A percentile compares a stretch with the other conserved stretches of the same genome.
Evolutionary conservation across 148 eudicot genomes (phyloP).

Genomic region (Rhododendron griersonianum): DNA sequence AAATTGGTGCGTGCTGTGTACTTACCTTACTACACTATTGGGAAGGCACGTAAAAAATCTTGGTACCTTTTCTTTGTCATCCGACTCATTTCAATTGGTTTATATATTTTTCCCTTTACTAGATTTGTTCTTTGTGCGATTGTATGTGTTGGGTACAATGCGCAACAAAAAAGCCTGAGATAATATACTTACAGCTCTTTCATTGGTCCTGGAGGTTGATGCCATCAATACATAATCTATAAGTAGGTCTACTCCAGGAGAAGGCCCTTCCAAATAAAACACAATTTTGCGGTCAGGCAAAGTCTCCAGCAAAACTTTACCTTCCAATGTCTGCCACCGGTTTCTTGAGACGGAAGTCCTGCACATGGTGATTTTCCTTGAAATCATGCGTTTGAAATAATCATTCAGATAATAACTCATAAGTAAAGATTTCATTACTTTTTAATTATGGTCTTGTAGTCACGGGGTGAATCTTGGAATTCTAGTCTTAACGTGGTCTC

Average conservation of each 20-base stretch:
- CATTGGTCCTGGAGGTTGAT: constrained; percentile 26
- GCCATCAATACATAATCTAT: constrained; percentile 46
- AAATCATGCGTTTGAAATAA: not conserved
- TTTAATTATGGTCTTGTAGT: no score
- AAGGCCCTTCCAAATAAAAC: constrained; percentile 76
- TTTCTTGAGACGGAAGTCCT: constrained; percentile 46
- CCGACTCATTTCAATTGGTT: no score
- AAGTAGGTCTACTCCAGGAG: constrained; percentile 65
- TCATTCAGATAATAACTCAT: not conserved
- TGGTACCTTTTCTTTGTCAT: no score
- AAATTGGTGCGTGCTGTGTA: no score
- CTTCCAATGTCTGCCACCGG: constrained; percentile 36
- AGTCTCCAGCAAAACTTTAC: constrained; percentile 17
- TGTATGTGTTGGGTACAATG: no score
- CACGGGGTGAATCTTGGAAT: constrained; percentile 18
- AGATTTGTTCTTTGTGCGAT: no score
- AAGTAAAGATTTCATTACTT: no score
- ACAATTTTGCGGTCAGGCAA: constrained; percentile 41
- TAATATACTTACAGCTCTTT: constrained; percentile 21
- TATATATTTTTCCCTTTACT: no score
- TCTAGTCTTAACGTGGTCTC: constrained; percentile 57
- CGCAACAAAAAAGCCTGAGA: no score
- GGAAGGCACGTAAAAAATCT: no score
- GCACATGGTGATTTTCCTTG: not conserved
- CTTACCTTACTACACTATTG: no score